Percentiles rank a stretch among this genome's conserved stretches.
These are phyloP conservation scores for Novymonas esmeraldas DNA, from an alignment of 208 protist species.

Conservation along the genomic window DNA sequence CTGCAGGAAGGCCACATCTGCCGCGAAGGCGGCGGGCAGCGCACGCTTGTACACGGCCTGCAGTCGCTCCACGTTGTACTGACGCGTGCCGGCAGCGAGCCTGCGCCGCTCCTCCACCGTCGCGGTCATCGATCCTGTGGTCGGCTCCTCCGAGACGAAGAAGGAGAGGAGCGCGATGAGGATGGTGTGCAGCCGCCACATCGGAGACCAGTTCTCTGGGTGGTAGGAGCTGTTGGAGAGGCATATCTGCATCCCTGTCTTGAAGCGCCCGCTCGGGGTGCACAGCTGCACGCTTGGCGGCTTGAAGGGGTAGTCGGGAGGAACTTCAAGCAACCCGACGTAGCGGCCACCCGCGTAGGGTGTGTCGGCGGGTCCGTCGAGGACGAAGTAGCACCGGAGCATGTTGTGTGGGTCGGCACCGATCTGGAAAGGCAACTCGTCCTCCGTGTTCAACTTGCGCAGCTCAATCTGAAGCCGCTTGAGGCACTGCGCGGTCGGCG, in stretches of 20 bases:
- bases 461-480: conserved; percentile 68
- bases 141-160: conserved; percentile 60
- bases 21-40: conserved; percentile 50
- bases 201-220: conserved; percentile 87
- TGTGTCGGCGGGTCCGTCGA: conserved; percentile 38
- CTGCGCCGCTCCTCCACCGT: conserved; percentile 36
- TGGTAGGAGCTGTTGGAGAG: conserved; percentile 89
- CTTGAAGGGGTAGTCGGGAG: conserved; percentile 96
- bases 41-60: conserved; percentile 40
- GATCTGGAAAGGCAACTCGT: conserved; percentile 38
- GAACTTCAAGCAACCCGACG: conserved; percentile 95
- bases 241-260: conserved; percentile 65
- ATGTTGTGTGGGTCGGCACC: conserved; percentile 83
- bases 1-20: conserved; percentile 35
- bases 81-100: conserved; percentile 44
- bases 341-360: conserved; percentile 93
- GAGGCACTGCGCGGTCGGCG: conserved; percentile 37
- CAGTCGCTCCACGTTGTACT: conserved; percentile 59
- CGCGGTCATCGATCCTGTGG: conserved; percentile 42
- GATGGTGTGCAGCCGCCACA: conserved; percentile 85
- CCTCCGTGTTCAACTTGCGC: conserved; percentile 32
- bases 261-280: conserved; percentile 89
- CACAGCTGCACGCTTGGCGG: conserved; percentile 90
- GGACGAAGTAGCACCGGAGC: conserved; percentile 91
- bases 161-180: conserved; percentile 87